Evolutionary conservation across 1,284 basidiomycete species (phyloP), one percentile per base, ranked within the genome.

Genomic region (Marasmius tenuissimus): DNA sequence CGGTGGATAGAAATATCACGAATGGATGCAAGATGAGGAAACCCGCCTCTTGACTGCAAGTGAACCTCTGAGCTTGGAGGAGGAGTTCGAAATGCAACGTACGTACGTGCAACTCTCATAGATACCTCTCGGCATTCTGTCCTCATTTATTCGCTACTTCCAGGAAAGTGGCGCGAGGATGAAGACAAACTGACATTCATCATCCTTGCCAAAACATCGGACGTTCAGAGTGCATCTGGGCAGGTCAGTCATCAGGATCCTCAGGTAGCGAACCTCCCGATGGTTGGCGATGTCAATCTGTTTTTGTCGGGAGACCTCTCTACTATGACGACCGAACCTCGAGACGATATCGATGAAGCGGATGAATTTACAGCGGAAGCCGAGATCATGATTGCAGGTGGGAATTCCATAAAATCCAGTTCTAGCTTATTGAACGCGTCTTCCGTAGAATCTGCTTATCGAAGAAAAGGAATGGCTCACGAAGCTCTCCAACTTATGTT

Each of bases 41-140:
- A 78, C 98, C 56, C 84, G 89, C 56, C 83, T 87, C 64, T 80
- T 91, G 38, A 98, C 95, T 0, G 95, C 96, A 1, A 95, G 92
- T 60, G 95, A 97, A 69, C 88, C 89, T 6, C 80, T 98, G 42
- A 85, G 83, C 0, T 76, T 96, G 10, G 88, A 92, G 58, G 87
- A 97, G 71, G 97, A 98, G 71, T 90, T 91, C 66, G 90, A 91
- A 20, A 98, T 98, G 96, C 96, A 98, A 74, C 80, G 94, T 94
- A 69, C 60, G 87, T 78, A 27, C 53, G 7, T 20, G 18, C 40
- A 35, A 34, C 5, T 60, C 16, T 27, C 45, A n/a, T 34, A 55
- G 20, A 16, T 50, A 37, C 12, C 49, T 55, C n/a, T n/a, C n/a
- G n/a, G n/a, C n/a, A n/a, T n/a, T 33, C 61, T 58, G 53, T 58